Percentiles rank a stretch among this genome's conserved stretches.
Conservation (phyloP, 2,329 filamentous ascomycete species). For the Diplodia scrobiculata region DNA sequence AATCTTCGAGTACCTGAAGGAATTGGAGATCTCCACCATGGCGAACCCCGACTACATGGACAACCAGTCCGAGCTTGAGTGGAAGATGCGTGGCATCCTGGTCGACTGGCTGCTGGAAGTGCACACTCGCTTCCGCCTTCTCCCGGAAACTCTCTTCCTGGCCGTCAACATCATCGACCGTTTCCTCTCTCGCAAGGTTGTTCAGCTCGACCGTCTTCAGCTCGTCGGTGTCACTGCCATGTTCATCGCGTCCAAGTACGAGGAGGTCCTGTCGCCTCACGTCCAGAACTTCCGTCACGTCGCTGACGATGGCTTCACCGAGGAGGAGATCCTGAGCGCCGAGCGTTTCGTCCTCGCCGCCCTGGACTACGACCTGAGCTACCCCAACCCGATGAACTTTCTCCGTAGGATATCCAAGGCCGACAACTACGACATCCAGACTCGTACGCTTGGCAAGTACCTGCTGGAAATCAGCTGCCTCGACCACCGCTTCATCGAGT, state of each 20-base stretch:
- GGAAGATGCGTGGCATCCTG: constrained; percentile 97
- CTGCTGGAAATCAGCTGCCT: constrained; percentile 95
- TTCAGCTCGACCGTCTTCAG: constrained; percentile 93
- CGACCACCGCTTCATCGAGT: constrained; percentile 90
- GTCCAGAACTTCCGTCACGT: constrained; percentile 97
- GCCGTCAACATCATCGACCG: constrained; percentile 98
- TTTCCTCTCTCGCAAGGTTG: constrained; percentile 92
- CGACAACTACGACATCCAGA: constrained; percentile 98
- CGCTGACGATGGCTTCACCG: constrained; percentile 92
- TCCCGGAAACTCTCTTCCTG: constrained; percentile 95
- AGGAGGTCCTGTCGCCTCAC: constrained; percentile 95
- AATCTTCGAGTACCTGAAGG: constrained; percentile 92
- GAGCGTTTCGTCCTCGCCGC: constrained; percentile 91
- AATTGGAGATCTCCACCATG: constrained; percentile 77
- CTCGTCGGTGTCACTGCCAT: constrained; percentile 97
- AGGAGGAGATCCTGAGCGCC: constrained; percentile 93
- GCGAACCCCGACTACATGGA: constrained; percentile 95
- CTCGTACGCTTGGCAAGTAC: constrained; percentile 95
- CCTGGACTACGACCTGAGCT: constrained; percentile 95
- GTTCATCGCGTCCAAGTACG: constrained; percentile 99
- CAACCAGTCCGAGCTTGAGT: constrained; percentile 91
- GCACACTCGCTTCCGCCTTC: constrained; percentile 91
- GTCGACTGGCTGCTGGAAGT: constrained; percentile 99
- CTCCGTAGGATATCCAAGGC: constrained; percentile 97
- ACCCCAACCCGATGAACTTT: constrained; percentile 99